Conservation (phyloP, 1,139 yeast species). For the Candida anutae region DNA sequence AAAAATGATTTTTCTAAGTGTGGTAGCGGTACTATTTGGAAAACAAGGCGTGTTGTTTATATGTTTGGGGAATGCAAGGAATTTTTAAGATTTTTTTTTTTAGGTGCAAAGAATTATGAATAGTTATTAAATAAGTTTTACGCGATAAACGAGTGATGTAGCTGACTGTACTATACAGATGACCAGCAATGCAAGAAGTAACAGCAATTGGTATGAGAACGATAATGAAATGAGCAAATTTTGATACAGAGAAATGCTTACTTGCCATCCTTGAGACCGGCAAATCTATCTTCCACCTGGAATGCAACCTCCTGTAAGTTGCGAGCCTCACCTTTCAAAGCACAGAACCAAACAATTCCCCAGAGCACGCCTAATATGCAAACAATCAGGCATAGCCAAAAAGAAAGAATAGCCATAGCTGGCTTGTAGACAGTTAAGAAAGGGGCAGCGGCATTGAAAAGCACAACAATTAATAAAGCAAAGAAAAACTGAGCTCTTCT, state of each 20-base stretch:
- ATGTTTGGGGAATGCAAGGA: too few species aligned
- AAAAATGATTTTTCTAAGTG: too few species aligned
- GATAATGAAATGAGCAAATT: too few species aligned
- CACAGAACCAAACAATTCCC: slow-evolving; percentile 71
- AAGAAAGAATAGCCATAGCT: slow-evolving; percentile 51
- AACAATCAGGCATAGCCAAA: slow-evolving; percentile 43
- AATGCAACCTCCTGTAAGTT: slow-evolving; percentile 63
- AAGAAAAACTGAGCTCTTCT: slow-evolving; percentile 56
- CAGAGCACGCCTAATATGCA: slow-evolving; percentile 63
- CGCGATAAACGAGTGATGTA: too few species aligned
- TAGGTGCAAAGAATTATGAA: too few species aligned
- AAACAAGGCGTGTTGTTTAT: too few species aligned
- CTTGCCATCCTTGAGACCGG: slow-evolving; percentile 1
- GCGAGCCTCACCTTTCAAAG: slow-evolving; percentile 72
- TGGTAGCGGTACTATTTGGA: too few species aligned
- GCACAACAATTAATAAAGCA: slow-evolving; percentile 45
- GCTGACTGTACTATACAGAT: too few species aligned
- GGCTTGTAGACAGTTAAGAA: slow-evolving; percentile 51
- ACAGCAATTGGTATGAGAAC: not conserved
- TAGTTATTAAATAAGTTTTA: too few species aligned
- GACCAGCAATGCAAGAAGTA: too few species aligned
- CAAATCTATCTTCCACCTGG: slow-evolving; percentile 45
- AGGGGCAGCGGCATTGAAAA: slow-evolving; percentile 48
- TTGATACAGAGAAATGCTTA: too few species aligned
- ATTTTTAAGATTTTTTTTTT: too few species aligned